Conservation (phyloP, 208 protist genomes). For the Phytomonas sp. region DNA sequence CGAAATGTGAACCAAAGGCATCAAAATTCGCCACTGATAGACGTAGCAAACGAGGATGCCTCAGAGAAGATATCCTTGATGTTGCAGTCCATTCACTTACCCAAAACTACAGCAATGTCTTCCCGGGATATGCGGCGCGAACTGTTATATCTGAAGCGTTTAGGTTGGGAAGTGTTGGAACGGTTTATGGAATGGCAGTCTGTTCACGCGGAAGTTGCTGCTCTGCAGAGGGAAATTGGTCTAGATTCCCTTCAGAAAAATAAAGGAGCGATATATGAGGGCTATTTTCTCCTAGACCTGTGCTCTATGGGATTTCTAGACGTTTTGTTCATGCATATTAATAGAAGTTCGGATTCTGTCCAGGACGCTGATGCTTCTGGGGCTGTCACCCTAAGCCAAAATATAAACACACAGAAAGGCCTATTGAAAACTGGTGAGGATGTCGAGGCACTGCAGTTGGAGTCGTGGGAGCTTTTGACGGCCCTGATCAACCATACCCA, state of each 20-base stretch:
- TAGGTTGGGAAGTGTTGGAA: conserved; percentile 68
- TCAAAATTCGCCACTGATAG: background rate
- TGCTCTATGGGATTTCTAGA: conserved; percentile 53
- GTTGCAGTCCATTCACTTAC: background rate
- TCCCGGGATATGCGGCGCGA: conserved; percentile 18
- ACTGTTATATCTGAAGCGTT: conserved; percentile 64
- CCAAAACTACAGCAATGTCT: background rate
- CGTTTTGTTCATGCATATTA: conserved; percentile 49
- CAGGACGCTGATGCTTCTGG: conserved; percentile 34
- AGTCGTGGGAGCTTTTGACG: conserved; percentile 59
- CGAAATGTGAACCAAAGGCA: background rate
- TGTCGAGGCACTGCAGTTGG: conserved; percentile 47
- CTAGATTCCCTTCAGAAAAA: background rate
- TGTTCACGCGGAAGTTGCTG: conserved; percentile 18
- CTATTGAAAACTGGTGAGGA: conserved; percentile 54
- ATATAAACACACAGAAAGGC: background rate
- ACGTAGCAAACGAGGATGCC: background rate
- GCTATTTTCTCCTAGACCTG: conserved; percentile 31
- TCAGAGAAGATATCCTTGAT: background rate
- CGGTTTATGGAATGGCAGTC: conserved; percentile 59
- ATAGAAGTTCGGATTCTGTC: background rate
- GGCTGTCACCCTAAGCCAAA: conserved; percentile 31
- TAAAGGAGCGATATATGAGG: conserved; percentile 13
- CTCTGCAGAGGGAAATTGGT: conserved; percentile 1
- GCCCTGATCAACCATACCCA: conserved; percentile 32